A percentile compares a stretch with the other conserved stretches of the same genome.
These are phyloP conservation scores for Aurinia saxatilis DNA, from an alignment of 345 rosid species.

Conservation along the genomic window DNA sequence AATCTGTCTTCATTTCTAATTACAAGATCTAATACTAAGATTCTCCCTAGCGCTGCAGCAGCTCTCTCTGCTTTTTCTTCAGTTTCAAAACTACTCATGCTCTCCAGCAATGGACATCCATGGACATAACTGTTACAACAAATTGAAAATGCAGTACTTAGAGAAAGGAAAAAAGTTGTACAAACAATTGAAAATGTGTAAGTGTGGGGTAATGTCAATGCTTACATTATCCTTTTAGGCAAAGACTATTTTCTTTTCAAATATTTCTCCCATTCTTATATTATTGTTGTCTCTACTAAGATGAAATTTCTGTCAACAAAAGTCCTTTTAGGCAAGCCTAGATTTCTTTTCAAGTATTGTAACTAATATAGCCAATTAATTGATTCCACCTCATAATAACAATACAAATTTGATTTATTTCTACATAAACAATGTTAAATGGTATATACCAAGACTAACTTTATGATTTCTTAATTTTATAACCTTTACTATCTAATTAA, in stretches of 20 bases:
- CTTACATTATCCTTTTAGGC: constrained; percentile 10
- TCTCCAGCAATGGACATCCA: constrained; percentile 88
- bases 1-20: constrained; percentile 96
- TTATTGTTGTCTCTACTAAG: background rate
- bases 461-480: background rate
- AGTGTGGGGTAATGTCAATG: background rate
- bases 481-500: background rate
- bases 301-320: background rate
- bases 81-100: constrained; percentile 67
- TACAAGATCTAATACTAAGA: constrained; percentile 86
- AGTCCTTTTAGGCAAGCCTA: background rate
- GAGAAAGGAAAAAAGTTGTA: background rate
- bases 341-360: background rate
- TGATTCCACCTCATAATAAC: constrained; percentile 4
- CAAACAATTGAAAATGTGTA: background rate
- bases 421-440: background rate
- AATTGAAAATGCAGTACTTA: constrained; percentile 8
- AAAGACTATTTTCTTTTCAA: background rate
- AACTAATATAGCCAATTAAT: background rate
- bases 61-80: constrained; percentile 64
- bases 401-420: background rate
- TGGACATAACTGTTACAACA: constrained; percentile 73
- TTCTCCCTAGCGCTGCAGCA: constrained; percentile 83
- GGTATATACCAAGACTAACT: background rate
- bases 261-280: background rate